Evolutionary conservation across 306 rosid genomes (phyloP), one percentile per base, ranked within the genome.

Genomic region (Trifolium fragiferum): DNA sequence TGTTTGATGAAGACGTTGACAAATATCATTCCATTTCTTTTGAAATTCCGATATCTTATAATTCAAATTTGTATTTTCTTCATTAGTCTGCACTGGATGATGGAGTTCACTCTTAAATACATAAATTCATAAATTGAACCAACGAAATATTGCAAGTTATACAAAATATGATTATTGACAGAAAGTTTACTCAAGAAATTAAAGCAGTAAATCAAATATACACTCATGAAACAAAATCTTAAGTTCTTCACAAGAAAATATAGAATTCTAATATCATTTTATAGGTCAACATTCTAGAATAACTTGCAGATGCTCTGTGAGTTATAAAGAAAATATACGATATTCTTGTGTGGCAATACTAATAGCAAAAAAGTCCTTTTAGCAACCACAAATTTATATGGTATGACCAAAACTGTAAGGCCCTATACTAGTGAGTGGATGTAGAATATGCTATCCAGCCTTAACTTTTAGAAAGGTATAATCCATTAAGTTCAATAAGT

Each of bases 11-110:
- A 74, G 84, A 33, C 46, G 59, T 66, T 33, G 90, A 68, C 98
- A 91, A 76, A 82, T 73, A 63, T 86, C 89, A 68, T 80, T 87
- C 98, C 97, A 91, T 66, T 94, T 94, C 82, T 79, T 87, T 64
- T 90, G 91, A 76, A 83, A 78, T 66, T 65, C 90, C 74, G 73
- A 61, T 66, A 83, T 78, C 73, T 67, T 82, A 53, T 81, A 81
- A 72, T 80, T 80, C 85, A 77, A 53, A 73, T 78, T 80, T 27
- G 84, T 75, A 47, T 68, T 71, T 72, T 85, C 96, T 62, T 86
- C 96, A 67, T 67, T 68, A 73, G 82, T 67, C 97, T 93, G 97
- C 94, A 85, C 84, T 79, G 86, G 85, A 87, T 80, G 68, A 86
- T 72, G 75, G 81, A 84, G 72, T 68, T 65, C 84, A 75, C 70